These are phyloP conservation scores for Rhodotorula sp. DNA, from an alignment of 1,284 basidiomycete species.

Conservation along the genomic window DNA sequence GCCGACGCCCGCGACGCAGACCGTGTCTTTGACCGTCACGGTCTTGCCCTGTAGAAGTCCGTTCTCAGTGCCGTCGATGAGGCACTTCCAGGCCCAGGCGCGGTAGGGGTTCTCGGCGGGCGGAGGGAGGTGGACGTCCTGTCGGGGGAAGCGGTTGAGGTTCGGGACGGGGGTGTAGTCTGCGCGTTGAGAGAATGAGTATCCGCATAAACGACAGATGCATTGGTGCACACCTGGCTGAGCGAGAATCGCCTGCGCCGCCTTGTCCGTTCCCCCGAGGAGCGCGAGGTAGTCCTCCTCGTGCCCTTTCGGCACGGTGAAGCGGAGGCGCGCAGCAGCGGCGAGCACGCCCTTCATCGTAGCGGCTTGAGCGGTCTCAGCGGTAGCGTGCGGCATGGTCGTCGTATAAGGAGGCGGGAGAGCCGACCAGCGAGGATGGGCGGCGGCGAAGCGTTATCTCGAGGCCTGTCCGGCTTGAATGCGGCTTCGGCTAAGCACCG, in stretches of 20 bases:
- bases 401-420: no score
- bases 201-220: no score
- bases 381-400: no score
- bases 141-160: conserved; percentile 4
- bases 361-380: neutral
- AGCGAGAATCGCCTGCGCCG: neutral
- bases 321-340: conserved; percentile 1
- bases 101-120: neutral
- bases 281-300: conserved; percentile 15
- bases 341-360: neutral
- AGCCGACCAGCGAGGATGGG: no score
- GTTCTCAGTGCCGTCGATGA: neutral
- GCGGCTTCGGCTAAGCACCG: no score
- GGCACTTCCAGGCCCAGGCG: neutral
- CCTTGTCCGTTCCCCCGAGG: neutral
- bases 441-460: no score
- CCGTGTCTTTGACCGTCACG: conserved; percentile 52
- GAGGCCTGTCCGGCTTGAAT: no score
- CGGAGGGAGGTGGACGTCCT: conserved; percentile 5
- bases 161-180: conserved; percentile 1
- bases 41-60: conserved; percentile 49
- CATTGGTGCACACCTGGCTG: conserved; percentile 9
- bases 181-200: no score
- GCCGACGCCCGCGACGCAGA: conserved; percentile 54
- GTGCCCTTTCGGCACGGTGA: conserved; percentile 1